Conservation (phyloP, 495 filamentous ascomycete species). For the Neurospora intermedia region DNA sequence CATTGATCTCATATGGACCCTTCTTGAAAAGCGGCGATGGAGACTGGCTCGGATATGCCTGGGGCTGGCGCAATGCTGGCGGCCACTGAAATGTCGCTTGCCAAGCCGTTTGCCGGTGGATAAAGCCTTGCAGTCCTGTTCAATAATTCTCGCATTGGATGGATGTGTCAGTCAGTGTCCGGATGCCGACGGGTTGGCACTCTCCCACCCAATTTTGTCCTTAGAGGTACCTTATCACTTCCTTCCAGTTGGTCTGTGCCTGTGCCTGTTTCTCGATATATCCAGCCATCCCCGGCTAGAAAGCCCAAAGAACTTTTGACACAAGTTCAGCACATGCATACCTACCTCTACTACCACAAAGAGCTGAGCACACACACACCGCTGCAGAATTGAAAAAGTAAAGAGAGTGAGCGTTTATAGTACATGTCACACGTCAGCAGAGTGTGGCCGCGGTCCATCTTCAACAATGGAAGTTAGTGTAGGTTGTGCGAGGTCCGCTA, state of each 20-base stretch:
- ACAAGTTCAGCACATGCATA: neutral
- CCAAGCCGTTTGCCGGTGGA: neutral
- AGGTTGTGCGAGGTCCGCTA: neutral
- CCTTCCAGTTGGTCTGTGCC: neutral
- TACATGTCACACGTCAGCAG: neutral
- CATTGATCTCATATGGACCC: neutral
- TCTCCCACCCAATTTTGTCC: neutral
- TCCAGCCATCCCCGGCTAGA: neutral
- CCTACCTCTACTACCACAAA: neutral
- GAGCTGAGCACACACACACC: neutral
- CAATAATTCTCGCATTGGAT: neutral
- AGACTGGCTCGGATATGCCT: neutral
- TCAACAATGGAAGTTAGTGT: neutral
- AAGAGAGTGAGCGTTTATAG: neutral
- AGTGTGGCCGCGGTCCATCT: neutral
- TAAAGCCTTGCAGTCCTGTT: neutral
- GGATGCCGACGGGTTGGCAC: neutral
- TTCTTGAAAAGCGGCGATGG: neutral
- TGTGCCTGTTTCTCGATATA: neutral
- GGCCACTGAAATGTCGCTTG: neutral
- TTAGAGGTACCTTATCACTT: neutral
- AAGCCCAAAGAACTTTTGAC: neutral
- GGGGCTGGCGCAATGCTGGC: neutral
- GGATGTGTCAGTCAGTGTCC: neutral
- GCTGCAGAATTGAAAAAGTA: neutral